Evolutionary conservation across 495 filamentous ascomycete species (phyloP).

Genomic region (Lindgomyces ingoldianus): DNA sequence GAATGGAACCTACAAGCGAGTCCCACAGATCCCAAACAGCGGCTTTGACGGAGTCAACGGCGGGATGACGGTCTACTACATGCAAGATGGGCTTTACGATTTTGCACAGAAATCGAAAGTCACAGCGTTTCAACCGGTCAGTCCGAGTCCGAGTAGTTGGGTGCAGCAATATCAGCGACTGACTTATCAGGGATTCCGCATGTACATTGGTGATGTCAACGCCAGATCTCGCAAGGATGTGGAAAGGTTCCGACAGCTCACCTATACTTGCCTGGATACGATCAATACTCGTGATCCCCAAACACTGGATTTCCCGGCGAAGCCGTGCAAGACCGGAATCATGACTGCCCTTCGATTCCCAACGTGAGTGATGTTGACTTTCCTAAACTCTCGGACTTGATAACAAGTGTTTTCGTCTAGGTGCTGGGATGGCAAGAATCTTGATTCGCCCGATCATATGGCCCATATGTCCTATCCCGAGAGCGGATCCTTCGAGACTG

Average conservation of each 20-base stretch:
- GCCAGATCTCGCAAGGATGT: conserved; percentile 8
- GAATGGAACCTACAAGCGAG: conserved; percentile 31
- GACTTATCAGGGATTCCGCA: conserved; percentile 22
- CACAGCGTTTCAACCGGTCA: conserved; percentile 21
- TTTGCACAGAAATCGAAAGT: conserved; percentile 11
- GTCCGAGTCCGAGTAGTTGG: background rate
- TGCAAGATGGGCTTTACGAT: conserved; percentile 8
- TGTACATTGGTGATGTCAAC: conserved; percentile 30
- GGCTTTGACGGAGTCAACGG: conserved; percentile 20
- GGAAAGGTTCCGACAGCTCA: conserved; percentile 21
- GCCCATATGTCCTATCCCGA: conserved; percentile 45
- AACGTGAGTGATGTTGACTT: background rate
- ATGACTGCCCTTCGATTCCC: conserved; percentile 29
- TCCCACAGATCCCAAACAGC: conserved; percentile 16
- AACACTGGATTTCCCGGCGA: conserved; percentile 17
- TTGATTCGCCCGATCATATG: conserved; percentile 57
- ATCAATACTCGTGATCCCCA: conserved; percentile 20
- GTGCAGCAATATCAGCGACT: background rate
- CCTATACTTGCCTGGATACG: conserved; percentile 26
- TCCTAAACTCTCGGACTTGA: background rate
- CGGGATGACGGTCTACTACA: conserved; percentile 35
- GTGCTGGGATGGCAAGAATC: conserved; percentile 57
- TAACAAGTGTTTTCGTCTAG: background rate
- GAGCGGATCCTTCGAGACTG: conserved; percentile 25
- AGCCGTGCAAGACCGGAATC: conserved; percentile 27